Conservation (phyloP, 345 rosid genomes). For the Iberis pinnata region DNA sequence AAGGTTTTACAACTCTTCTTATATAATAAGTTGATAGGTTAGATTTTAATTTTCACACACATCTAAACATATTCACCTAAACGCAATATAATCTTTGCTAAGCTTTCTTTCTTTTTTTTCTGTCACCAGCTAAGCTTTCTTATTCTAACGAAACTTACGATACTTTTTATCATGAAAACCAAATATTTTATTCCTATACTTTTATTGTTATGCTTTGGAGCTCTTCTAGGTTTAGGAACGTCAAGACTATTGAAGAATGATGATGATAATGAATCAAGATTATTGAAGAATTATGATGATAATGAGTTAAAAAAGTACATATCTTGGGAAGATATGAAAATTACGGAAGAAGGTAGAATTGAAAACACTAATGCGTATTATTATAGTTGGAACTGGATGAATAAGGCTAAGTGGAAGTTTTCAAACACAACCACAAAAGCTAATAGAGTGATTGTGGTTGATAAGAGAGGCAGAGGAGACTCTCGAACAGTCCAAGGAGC, state of each 20-base stretch:
- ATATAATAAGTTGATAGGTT: too few species aligned
- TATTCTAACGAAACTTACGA: too few species aligned
- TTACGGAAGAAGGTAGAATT: conserved; percentile 28
- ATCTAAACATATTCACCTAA: too few species aligned
- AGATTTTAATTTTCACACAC: too few species aligned
- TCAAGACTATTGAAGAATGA: too few species aligned
- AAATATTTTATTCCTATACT: conserved; percentile 14
- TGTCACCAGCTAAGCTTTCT: too few species aligned
- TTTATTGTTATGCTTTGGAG: conserved; percentile 17
- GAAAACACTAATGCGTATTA: neutral
- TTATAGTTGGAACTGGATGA: conserved; percentile 19
- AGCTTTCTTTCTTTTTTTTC: too few species aligned
- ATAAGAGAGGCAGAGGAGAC: conserved; percentile 58
- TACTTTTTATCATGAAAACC: conserved; percentile 31
- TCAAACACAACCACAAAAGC: conserved; percentile 23
- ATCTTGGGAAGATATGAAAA: conserved; percentile 69
- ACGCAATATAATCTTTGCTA: too few species aligned
- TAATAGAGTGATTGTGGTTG: conserved; percentile 58
- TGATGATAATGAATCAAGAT: too few species aligned
- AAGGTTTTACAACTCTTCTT: too few species aligned
- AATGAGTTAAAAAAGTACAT: conserved; percentile 32
- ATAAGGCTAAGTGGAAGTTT: too few species aligned
- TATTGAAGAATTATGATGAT: conserved; percentile 4
- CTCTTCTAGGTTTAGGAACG: neutral
- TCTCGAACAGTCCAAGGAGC: conserved; percentile 85